These are phyloP conservation scores for Naumovozyma dairenensis DNA, from an alignment of 805 yeast species.

Conservation along the genomic window DNA sequence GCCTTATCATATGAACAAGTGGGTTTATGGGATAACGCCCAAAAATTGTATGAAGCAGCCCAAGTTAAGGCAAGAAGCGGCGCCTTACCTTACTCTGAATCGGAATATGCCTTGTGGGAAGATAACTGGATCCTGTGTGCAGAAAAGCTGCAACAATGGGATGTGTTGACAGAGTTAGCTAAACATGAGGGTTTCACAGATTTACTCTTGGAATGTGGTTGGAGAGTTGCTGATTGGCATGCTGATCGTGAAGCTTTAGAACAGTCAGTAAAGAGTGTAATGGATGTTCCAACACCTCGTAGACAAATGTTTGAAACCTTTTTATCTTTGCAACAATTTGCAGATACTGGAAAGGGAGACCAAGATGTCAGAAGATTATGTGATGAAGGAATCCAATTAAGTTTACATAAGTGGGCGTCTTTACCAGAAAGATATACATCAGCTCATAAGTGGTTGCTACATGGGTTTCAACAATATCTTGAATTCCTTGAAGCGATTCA, in stretches of 20 bases:
- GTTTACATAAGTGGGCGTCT: constrained; percentile 87
- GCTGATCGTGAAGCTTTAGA: constrained; percentile 90
- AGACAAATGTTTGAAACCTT: constrained; percentile 94
- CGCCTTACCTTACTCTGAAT: constrained; percentile 86
- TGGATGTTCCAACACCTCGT: constrained; percentile 98
- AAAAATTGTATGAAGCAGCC: constrained; percentile 88
- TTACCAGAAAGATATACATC: constrained; percentile 63
- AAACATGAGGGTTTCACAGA: constrained; percentile 98
- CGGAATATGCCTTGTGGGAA: constrained; percentile 95
- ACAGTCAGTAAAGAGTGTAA: constrained; percentile 86
- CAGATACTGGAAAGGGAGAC: constrained; percentile 78
- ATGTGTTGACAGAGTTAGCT: constrained; percentile 87
- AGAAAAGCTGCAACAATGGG: constrained; percentile 97
- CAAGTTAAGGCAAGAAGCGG: constrained; percentile 95
- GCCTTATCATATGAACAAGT: constrained; percentile 92
- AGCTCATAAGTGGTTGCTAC: constrained; percentile 84
- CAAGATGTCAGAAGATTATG: constrained; percentile 78
- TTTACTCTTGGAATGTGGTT: constrained; percentile 91
- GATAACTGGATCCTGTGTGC: constrained; percentile 98
- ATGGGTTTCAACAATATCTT: constrained; percentile 93
- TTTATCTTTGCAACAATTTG: constrained; percentile 83
- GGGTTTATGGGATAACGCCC: constrained; percentile 91
- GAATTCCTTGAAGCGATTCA: constrained; percentile 97
- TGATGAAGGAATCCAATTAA: constrained; percentile 93
- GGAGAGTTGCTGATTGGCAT: constrained; percentile 99